Evolutionary conservation across 345 rosid species (phyloP), one percentile per base, ranked within the genome.

Genomic region (Trapa bicornis): DNA sequence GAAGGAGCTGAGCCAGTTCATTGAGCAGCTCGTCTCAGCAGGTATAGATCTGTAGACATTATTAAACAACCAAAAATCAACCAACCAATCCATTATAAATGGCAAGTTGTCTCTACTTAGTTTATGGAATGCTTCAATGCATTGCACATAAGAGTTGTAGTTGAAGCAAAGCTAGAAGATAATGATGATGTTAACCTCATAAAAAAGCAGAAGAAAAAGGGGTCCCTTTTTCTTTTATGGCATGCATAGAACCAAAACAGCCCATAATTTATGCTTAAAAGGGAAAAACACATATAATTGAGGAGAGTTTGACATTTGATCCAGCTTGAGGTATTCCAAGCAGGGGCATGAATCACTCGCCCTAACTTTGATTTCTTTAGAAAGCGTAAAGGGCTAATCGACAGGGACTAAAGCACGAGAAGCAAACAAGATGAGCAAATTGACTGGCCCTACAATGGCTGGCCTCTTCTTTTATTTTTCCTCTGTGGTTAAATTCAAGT

Each of bases 1-100:
- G 54, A 92, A 92, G 15, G 96, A 79, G 43, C 84, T 84, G 36
- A 89, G 67, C 96, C 96, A 89, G 74, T 82, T 79, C 62, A 88
- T 74, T 1, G 87, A 72, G 69, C 83, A 57, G 66, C 82, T 80
- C 5, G 76, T 50, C 69, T 86, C 92, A 1, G 76, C 69, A 69
- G 79, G 89, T 62, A 89, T 68, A 37, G 96, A 83, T 70, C 98
- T 92, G 80, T 58, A 78, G n/a, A 14, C 16, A 50, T 6, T 14
- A 14, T 41, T 4, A 41, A 41, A 4, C 4, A 41, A 1, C 11
- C 53, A 12, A 47, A 47, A 47, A 41, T 41, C 43, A 41, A 47
- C 14, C 53, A 47, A 47, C 14, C 53, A 47, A 47, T 47, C 53
- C 52, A 80, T 41, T 48, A 12, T 66, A 47, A 32, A n/a, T 22